Evolutionary conservation across 1,139 yeast species (phyloP).

Genomic region (Geotrichum bryndzae): DNA sequence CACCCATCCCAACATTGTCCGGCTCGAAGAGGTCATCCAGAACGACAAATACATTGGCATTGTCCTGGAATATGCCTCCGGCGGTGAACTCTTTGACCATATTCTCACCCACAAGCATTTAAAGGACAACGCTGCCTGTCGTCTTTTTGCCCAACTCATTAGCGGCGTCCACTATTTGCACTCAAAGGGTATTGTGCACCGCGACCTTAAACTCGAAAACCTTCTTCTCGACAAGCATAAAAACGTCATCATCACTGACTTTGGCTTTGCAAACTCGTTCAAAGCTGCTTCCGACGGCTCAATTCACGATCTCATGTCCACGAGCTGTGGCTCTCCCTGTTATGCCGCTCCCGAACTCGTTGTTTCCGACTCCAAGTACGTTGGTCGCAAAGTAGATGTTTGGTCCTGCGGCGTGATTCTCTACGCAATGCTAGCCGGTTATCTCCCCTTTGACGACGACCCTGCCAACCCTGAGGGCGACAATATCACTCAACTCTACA

Average conservation of each 20-base stretch:
- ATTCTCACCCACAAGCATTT: constrained; percentile 80
- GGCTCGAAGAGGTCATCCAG: constrained; percentile 86
- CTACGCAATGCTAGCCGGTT: constrained; percentile 96
- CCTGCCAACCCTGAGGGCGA: constrained; percentile 95
- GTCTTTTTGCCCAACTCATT: constrained; percentile 84
- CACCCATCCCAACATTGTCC: constrained; percentile 89
- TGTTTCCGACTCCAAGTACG: constrained; percentile 77
- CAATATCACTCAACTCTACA: constrained; percentile 83
- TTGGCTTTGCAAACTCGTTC: constrained; percentile 90
- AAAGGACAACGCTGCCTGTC: constrained; percentile 74
- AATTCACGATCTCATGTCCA: constrained; percentile 69
- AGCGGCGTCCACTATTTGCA: constrained; percentile 92
- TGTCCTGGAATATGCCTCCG: constrained; percentile 91
- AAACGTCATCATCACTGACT: constrained; percentile 73
- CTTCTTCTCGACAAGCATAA: constrained; percentile 71
- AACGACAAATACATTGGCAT: constrained; percentile 94
- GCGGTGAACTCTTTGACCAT: constrained; percentile 94
- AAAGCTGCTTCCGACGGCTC: constrained; percentile 29
- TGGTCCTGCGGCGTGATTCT: constrained; percentile 96
- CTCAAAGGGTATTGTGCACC: constrained; percentile 72
- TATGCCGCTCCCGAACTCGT: constrained; percentile 98
- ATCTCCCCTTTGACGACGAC: constrained; percentile 95
- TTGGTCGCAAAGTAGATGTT: constrained; percentile 90
- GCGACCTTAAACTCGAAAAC: constrained; percentile 70
- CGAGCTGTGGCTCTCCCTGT: constrained; percentile 97